Conservation (phyloP, 139 green algal species). For the Closterium sp. region DNA sequence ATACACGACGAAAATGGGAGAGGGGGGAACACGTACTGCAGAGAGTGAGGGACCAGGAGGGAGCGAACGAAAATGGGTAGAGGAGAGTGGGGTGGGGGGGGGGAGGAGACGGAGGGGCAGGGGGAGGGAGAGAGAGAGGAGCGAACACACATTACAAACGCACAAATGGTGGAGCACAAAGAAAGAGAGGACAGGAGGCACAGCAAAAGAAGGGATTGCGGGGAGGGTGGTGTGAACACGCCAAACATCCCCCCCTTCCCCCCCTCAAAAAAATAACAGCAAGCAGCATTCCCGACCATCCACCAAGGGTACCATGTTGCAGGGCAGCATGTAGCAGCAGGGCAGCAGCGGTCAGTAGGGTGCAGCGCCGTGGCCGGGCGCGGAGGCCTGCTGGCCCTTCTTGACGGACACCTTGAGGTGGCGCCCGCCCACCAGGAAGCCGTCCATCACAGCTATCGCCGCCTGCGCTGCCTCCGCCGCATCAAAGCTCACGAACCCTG, state of each 20-base stretch:
- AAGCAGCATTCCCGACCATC: background rate
- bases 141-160: too few species aligned
- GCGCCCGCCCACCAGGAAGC: slow-evolving; percentile 28
- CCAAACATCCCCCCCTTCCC: background rate
- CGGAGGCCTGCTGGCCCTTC: slow-evolving; percentile 4
- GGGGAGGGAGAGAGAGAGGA: too few species aligned
- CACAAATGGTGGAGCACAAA: too few species aligned
- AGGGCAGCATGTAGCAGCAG: background rate
- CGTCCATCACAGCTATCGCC: slow-evolving; percentile 34
- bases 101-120: too few species aligned
- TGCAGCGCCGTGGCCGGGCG: background rate
- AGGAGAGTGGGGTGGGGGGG: too few species aligned
- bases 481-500: slow-evolving; percentile 46
- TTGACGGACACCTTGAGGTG: slow-evolving; percentile 45
- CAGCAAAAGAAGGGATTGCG: too few species aligned
- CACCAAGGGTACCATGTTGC: background rate
- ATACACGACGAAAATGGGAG: too few species aligned
- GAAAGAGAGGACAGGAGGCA: too few species aligned
- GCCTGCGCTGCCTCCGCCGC: slow-evolving; percentile 24
- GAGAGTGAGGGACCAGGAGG: too few species aligned
- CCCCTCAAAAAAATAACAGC: background rate
- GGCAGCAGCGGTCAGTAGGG: background rate
- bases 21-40: too few species aligned
- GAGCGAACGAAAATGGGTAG: too few species aligned
- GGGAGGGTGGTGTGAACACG: too few species aligned